Conservation (phyloP, 2,329 filamentous ascomycete genomes). For the Diaporthe sp. region DNA sequence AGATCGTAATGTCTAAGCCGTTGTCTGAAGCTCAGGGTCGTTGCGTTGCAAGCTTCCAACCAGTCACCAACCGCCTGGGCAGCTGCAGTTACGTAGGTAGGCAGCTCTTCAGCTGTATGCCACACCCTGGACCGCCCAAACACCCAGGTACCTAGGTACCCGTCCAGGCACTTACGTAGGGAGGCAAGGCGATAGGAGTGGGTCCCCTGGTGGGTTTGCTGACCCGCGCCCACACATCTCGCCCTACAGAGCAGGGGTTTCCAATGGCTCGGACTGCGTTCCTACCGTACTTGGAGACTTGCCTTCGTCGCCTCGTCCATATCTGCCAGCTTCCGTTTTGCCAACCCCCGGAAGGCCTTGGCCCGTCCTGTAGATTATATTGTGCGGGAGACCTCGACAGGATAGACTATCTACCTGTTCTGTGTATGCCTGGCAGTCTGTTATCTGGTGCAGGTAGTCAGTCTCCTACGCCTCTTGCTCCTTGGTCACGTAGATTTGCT, state of each 20-base stretch:
- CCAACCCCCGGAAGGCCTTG: not conserved
- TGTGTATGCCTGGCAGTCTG: not conserved
- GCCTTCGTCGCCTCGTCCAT: not conserved
- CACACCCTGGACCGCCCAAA: not conserved
- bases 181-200: constrained; percentile 15
- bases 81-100: constrained; percentile 17
- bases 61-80: constrained; percentile 24
- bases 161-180: not conserved
- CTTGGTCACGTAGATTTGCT: not conserved
- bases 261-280: constrained; percentile 5
- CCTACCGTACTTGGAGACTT: not conserved
- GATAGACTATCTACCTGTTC: not conserved
- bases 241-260: constrained; percentile 21
- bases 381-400: not conserved
- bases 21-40: constrained; percentile 20
- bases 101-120: constrained; percentile 16
- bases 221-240: not conserved
- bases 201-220: not conserved
- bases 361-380: not conserved
- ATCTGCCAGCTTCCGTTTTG: not conserved
- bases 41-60: constrained; percentile 24
- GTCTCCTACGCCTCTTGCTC: not conserved
- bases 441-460: not conserved
- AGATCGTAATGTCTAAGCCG: constrained; percentile 27
- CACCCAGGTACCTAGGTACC: constrained; percentile 9